Percentiles rank a stretch among this genome's conserved stretches.
Evolutionary conservation across 2,329 filamentous ascomycete species (phyloP).

Genomic region (Berkeleyomyces rouxiae): DNA sequence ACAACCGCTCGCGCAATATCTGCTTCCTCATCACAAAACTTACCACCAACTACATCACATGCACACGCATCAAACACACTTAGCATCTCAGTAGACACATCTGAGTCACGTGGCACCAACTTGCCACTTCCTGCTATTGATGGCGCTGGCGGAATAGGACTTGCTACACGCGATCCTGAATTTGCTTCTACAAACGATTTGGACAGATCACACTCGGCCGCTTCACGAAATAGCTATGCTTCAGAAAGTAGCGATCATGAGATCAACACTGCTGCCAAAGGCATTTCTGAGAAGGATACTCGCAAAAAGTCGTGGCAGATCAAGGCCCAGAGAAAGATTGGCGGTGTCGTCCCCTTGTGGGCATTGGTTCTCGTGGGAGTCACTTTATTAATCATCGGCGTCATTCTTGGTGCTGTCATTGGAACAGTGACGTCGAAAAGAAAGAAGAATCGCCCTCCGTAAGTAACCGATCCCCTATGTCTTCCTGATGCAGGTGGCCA

Average conservation of each 20-base stretch:
- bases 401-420: constrained; percentile 41
- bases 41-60: constrained; percentile 5
- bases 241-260: constrained; percentile 37
- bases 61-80: background rate
- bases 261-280: constrained; percentile 34
- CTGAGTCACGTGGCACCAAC: background rate
- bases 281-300: constrained; percentile 30
- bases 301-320: constrained; percentile 30
- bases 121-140: constrained; percentile 22
- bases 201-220: constrained; percentile 31
- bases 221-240: constrained; percentile 34
- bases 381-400: constrained; percentile 34
- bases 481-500: background rate
- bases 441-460: constrained; percentile 11
- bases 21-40: background rate
- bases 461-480: background rate
- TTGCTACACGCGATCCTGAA: constrained; percentile 45
- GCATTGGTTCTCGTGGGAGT: constrained; percentile 35
- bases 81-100: background rate
- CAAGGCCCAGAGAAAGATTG: constrained; percentile 37
- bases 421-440: constrained; percentile 28
- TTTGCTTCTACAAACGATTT: constrained; percentile 40
- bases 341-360: constrained; percentile 46
- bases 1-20: background rate
- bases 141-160: constrained; percentile 44